Conservation (phyloP, 805 yeast genomes). For the Alloascoidea africana region DNA sequence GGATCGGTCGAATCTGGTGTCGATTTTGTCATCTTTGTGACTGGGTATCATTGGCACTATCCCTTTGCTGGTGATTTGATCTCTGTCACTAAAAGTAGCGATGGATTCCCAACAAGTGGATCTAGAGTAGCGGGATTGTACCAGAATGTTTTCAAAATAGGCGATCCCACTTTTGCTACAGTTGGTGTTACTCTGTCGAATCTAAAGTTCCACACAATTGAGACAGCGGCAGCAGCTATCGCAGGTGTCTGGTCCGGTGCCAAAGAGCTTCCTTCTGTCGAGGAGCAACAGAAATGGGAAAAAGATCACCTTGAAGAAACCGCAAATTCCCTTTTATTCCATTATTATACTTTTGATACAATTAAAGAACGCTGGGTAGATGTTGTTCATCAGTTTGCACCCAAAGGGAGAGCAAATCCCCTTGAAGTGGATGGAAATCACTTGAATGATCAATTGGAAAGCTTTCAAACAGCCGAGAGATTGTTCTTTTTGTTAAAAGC, state of each 20-base stretch:
- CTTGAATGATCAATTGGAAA: not conserved
- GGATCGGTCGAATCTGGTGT: conserved; percentile 11
- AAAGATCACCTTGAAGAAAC: conserved; percentile 20
- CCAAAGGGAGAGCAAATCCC: not conserved
- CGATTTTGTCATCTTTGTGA: conserved; percentile 20
- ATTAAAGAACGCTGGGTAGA: not conserved
- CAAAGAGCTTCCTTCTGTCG: conserved; percentile 29
- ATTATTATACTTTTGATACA: conserved; percentile 17
- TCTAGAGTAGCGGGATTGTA: conserved; percentile 17
- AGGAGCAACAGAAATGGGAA: conserved; percentile 31
- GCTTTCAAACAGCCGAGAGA: not conserved
- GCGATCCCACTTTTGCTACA: conserved; percentile 21
- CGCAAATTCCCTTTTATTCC: conserved; percentile 35
- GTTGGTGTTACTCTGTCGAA: conserved; percentile 4
- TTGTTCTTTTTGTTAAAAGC: not conserved
- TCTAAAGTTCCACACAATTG: not conserved
- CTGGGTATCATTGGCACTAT: conserved; percentile 23
- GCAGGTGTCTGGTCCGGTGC: conserved; percentile 47
- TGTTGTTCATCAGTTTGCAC: not conserved
- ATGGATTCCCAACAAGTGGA: conserved; percentile 13
- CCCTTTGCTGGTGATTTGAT: conserved; percentile 14
- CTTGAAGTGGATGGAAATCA: not conserved
- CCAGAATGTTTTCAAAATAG: conserved; percentile 21
- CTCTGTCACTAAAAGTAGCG: conserved; percentile 1
- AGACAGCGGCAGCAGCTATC: conserved; percentile 46